Evolutionary conservation across 805 yeast species (phyloP).

Genomic region (Lipomyces kockii): DNA sequence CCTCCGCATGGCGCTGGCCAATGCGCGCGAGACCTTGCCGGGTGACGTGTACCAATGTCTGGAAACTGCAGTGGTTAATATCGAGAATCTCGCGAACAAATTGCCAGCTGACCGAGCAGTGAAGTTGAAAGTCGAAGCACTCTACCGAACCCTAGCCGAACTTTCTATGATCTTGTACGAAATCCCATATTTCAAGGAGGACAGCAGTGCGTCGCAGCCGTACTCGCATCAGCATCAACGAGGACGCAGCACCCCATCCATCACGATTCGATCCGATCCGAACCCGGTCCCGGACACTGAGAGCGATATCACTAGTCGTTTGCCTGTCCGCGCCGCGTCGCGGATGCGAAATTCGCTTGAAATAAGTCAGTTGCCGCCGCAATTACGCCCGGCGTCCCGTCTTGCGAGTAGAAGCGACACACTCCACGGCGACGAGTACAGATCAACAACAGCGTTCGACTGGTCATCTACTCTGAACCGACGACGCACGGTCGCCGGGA

Average conservation of each 20-base stretch:
- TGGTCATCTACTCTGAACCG: neutral
- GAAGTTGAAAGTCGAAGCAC: slow-evolving; percentile 23
- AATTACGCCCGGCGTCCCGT: slow-evolving; percentile 28
- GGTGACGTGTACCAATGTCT: slow-evolving; percentile 4
- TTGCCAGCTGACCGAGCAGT: slow-evolving; percentile 10
- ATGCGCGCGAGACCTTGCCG: slow-evolving; percentile 6
- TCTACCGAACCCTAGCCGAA: slow-evolving; percentile 22
- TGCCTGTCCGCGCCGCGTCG: slow-evolving; percentile 32
- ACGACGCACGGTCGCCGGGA: neutral
- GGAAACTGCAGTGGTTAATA: neutral
- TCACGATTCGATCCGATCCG: neutral
- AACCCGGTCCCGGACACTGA: neutral
- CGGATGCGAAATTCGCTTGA: slow-evolving; percentile 31
- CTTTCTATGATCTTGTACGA: slow-evolving; percentile 14
- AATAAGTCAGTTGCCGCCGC: slow-evolving; percentile 23
- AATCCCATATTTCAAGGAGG: neutral
- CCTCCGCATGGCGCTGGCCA: neutral
- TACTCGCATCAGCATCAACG: neutral
- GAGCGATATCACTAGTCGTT: slow-evolving; percentile 6
- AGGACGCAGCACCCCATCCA: neutral
- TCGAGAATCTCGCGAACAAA: slow-evolving; percentile 8
- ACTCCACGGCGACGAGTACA: neutral
- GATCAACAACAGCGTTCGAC: neutral
- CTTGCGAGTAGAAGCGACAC: slow-evolving; percentile 15
- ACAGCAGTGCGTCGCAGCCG: neutral